A percentile compares a stretch with the other conserved stretches of the same genome.
Conservation (phyloP, 2,329 filamentous ascomycete genomes). For the Fonsecaea nubica region DNA sequence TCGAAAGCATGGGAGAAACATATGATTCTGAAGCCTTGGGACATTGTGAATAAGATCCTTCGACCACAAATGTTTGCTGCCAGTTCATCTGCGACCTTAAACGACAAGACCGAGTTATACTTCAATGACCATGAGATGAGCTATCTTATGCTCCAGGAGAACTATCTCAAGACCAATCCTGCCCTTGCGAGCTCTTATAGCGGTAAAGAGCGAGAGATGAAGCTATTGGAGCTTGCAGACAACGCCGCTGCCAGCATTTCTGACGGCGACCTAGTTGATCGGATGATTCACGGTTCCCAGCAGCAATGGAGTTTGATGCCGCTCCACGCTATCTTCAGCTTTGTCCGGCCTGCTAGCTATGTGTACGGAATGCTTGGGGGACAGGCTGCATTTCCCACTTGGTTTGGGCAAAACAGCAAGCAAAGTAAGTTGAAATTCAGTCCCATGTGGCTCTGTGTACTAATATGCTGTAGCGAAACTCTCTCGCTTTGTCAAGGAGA, state of each 20-base stretch:
- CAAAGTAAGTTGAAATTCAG: slow-evolving; percentile 61
- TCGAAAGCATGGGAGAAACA: slow-evolving; percentile 99
- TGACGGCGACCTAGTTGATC: slow-evolving; percentile 92
- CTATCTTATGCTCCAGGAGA: slow-evolving; percentile 97
- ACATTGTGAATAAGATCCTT: slow-evolving; percentile 93
- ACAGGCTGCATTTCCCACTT: slow-evolving; percentile 79
- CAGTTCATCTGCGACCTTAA: slow-evolving; percentile 83
- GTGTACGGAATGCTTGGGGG: slow-evolving; percentile 75
- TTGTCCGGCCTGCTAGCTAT: slow-evolving; percentile 88
- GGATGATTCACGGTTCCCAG: slow-evolving; percentile 97
- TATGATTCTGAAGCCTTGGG: slow-evolving; percentile 95
- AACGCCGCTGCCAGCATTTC: slow-evolving; percentile 94
- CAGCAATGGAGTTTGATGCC: slow-evolving; percentile 99
- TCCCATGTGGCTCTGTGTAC: slow-evolving; percentile 25
- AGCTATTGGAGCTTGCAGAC: slow-evolving; percentile 83
- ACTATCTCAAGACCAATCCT: slow-evolving; percentile 87
- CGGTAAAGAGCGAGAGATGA: slow-evolving; percentile 74
- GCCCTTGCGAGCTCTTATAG: slow-evolving; percentile 66
- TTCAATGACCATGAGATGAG: slow-evolving; percentile 99
- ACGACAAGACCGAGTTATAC: slow-evolving; percentile 98
- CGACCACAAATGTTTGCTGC: slow-evolving; percentile 83
- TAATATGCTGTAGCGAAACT: slow-evolving; percentile 61
- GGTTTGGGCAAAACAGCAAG: slow-evolving; percentile 96
- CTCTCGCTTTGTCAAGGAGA: slow-evolving; percentile 83
- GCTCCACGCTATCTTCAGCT: slow-evolving; percentile 92